Conservation (phyloP, 805 yeast species). For the Yarrowia hollandica region DNA sequence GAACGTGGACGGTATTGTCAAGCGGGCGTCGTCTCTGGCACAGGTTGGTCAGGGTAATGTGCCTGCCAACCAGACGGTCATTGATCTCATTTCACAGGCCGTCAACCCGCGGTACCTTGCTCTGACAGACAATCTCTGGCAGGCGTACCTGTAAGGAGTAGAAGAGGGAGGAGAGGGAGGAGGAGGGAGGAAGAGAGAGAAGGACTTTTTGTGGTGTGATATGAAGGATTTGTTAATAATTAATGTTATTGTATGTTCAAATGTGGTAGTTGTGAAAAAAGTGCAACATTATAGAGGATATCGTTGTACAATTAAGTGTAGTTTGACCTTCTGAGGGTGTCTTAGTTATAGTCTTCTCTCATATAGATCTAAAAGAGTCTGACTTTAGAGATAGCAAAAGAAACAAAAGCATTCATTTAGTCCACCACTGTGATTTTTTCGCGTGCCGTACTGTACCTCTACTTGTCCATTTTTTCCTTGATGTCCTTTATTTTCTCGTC, state of each 20-base stretch:
- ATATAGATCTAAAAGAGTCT: no score
- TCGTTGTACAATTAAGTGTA: no score
- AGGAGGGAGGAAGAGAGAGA: neutral
- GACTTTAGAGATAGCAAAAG: no score
- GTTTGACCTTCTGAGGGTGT: no score
- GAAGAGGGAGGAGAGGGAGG: neutral
- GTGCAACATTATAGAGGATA: no score
- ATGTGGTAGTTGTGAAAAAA: no score
- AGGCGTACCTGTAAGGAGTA: slow-evolving; percentile 94
- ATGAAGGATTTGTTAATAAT: neutral
- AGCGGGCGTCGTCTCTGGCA: slow-evolving; percentile 75
- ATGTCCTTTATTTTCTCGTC: no score
- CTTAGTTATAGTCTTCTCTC: no score
- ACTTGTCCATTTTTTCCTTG: no score
- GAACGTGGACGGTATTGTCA: slow-evolving; percentile 81
- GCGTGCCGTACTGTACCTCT: no score
- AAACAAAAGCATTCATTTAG: no score
- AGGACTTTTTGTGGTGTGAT: neutral
- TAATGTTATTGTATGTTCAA: neutral
- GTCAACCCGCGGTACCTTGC: slow-evolving; percentile 94
- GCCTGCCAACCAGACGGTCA: slow-evolving; percentile 82
- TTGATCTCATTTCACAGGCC: slow-evolving; percentile 90
- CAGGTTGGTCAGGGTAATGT: slow-evolving; percentile 59
- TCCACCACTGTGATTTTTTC: no score
- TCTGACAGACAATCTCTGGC: slow-evolving; percentile 86